Conservation (phyloP, 345 rosid genomes). For the Cardamine occulta region DNA sequence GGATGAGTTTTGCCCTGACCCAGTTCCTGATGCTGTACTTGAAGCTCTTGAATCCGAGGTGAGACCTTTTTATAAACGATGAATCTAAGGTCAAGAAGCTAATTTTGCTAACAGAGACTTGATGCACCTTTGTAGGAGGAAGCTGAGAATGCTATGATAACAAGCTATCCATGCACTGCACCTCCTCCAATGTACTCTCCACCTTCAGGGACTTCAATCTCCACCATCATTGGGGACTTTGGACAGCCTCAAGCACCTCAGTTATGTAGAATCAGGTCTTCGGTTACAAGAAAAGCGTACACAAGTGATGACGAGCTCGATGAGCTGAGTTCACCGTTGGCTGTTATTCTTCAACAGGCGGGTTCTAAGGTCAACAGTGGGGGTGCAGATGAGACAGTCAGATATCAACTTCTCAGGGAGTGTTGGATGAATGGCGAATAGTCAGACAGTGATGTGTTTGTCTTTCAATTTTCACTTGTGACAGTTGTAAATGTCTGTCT, state of each 20-base stretch:
- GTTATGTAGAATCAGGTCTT: conserved; percentile 64
- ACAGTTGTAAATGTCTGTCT: conserved; percentile 14
- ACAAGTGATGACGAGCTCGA: conserved; percentile 92
- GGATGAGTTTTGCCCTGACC: conserved; percentile 94
- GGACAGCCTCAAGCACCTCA: conserved; percentile 47
- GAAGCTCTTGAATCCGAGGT: conserved; percentile 83
- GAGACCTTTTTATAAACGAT: conserved; percentile 33
- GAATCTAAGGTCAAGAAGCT: not conserved
- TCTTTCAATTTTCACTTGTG: not conserved
- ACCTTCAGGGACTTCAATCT: conserved; percentile 64
- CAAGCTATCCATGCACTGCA: conserved; percentile 62
- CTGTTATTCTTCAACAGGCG: conserved; percentile 48
- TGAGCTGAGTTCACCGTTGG: conserved; percentile 73
- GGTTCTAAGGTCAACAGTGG: conserved; percentile 20
- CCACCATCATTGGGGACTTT: conserved; percentile 50
- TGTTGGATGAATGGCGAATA: conserved; percentile 71
- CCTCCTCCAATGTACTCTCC: conserved; percentile 62
- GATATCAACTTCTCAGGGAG: conserved; percentile 82
- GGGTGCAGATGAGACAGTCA: conserved; percentile 40
- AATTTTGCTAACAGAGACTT: conserved; percentile 26
- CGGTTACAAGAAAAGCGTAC: conserved; percentile 68
- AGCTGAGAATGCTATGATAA: conserved; percentile 35
- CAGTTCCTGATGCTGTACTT: conserved; percentile 74
- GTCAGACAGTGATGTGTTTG: conserved; percentile 16
- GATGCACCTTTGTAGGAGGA: conserved; percentile 39